Percentiles rank a stretch among this genome's conserved stretches.
Conservation (phyloP, 2,329 filamentous ascomycete genomes). For the Penicillium sp. region DNA sequence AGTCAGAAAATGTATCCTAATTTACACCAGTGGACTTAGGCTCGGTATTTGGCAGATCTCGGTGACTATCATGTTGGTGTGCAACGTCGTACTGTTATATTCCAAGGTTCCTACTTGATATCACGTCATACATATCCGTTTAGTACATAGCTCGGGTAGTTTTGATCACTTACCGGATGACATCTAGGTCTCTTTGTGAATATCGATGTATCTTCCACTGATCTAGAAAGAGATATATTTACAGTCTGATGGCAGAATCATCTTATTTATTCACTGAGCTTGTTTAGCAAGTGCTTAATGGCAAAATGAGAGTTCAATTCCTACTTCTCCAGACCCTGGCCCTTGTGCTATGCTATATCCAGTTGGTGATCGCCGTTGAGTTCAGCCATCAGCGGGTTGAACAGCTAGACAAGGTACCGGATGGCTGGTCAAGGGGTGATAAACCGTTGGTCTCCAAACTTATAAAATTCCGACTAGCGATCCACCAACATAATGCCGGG, state of each 20-base stretch:
- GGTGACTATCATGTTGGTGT: not conserved
- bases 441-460: slow-evolving; percentile 35
- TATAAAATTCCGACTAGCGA: slow-evolving; percentile 51
- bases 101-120: not conserved
- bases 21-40: not conserved
- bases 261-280: no score
- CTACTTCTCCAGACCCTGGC: slow-evolving; percentile 2
- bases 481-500: slow-evolving; percentile 49
- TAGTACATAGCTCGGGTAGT: not conserved
- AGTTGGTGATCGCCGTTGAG: not conserved
- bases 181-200: no score
- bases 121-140: no score
- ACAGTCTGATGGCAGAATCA: not conserved
- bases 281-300: not conserved
- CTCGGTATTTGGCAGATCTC: not conserved
- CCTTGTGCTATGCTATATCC: slow-evolving; percentile 13
- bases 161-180: not conserved
- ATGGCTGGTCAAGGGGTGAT: slow-evolving; percentile 34
- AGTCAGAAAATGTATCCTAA: not conserved
- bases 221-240: not conserved
- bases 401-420: slow-evolving; percentile 28
- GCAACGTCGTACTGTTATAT: not conserved
- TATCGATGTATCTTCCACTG: not conserved
- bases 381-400: slow-evolving; percentile 28
- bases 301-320: not conserved